A percentile compares a stretch with the other conserved stretches of the same genome.
These are phyloP conservation scores for Alternaria burnsii DNA, from an alignment of 2,329 filamentous ascomycete genomes.

Conservation along the genomic window DNA sequence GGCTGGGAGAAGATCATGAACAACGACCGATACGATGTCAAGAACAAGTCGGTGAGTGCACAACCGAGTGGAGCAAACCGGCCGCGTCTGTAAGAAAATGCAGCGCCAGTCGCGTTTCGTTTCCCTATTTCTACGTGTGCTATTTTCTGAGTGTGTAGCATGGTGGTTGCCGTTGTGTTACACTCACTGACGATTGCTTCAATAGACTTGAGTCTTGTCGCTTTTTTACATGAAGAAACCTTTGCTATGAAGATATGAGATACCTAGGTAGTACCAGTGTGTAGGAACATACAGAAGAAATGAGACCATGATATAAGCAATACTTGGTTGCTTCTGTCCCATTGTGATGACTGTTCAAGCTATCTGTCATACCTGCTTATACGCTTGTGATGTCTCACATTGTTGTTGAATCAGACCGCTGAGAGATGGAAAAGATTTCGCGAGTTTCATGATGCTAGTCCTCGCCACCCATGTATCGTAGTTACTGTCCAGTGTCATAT, in stretches of 20 bases:
- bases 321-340: neutral
- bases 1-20: constrained; percentile 81
- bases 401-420: neutral
- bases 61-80: constrained; percentile 34
- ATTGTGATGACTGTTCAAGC: neutral
- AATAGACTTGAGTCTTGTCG: constrained; percentile 15
- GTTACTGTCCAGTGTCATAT: neutral
- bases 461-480: neutral
- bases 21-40: constrained; percentile 71
- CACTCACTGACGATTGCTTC: constrained; percentile 17
- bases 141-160: constrained; percentile 5
- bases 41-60: constrained; percentile 45
- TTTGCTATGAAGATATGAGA: constrained; percentile 7
- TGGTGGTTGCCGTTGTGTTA: constrained; percentile 15
- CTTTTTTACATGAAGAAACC: constrained; percentile 11
- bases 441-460: neutral
- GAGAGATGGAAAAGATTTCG: neutral
- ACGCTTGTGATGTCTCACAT: neutral
- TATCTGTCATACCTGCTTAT: neutral
- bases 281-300: constrained; percentile 2
- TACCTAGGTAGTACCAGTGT: constrained; percentile 15
- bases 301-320: neutral
- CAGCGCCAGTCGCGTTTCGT: constrained; percentile 9
- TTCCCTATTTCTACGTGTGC: neutral
- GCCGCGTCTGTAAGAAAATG: constrained; percentile 32